Evolutionary conservation across 768 basidiomycete genomes (phyloP).

Genomic region (Suillus occidentalis): DNA sequence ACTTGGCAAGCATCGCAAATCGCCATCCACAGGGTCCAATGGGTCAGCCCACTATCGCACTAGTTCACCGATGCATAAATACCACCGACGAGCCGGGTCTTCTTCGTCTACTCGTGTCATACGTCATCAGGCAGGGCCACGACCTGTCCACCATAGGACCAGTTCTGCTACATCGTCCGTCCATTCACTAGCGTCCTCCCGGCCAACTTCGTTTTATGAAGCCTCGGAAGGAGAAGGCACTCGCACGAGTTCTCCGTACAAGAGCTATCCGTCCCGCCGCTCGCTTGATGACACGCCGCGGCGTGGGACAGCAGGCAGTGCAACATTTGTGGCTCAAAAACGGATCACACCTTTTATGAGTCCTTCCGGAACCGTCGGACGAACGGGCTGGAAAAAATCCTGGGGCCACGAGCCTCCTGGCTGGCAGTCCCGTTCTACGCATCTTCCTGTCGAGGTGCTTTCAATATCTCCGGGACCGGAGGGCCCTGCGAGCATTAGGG

Average conservation of each 20-base stretch:
- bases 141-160: constrained; percentile 63
- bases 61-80: constrained; percentile 72
- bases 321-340: constrained; percentile 83
- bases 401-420: constrained; percentile 89
- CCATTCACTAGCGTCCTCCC: constrained; percentile 73
- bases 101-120: constrained; percentile 83
- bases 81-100: constrained; percentile 76
- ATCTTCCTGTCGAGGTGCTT: constrained; percentile 75
- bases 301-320: constrained; percentile 37
- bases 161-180: constrained; percentile 78
- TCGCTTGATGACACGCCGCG: constrained; percentile 50
- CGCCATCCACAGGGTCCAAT: constrained; percentile 75
- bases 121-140: constrained; percentile 51
- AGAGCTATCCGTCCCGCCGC: constrained; percentile 43
- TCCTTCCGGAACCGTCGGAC: constrained; percentile 53
- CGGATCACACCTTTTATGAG: constrained; percentile 70
- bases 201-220: constrained; percentile 78
- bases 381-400: constrained; percentile 85
- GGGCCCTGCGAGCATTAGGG: constrained; percentile 52
- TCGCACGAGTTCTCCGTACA: constrained; percentile 67
- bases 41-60: constrained; percentile 65
- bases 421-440: constrained; percentile 68
- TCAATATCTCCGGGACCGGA: constrained; percentile 55
- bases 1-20: constrained; percentile 65
- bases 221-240: constrained; percentile 65